Evolutionary conservation across 495 filamentous ascomycete species (phyloP).

Genomic region (Penicillium roqueforti): DNA sequence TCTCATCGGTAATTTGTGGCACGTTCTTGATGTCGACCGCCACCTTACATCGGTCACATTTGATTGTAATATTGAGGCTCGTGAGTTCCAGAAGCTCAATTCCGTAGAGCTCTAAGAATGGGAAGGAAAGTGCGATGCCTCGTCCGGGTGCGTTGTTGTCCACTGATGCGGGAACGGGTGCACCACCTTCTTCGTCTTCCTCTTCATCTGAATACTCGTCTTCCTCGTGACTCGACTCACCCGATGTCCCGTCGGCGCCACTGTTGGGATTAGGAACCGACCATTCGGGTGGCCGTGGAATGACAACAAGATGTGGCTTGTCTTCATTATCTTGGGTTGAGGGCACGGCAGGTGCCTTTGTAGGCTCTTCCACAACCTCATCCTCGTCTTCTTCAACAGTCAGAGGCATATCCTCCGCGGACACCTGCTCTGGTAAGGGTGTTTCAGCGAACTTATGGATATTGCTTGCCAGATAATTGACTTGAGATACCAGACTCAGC

Average conservation of each 20-base stretch:
- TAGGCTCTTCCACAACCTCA: constrained; percentile 4
- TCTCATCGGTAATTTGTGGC: constrained; percentile 42
- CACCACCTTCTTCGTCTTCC: constrained; percentile 46
- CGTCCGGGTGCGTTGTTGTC: constrained; percentile 42
- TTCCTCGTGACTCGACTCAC: constrained; percentile 34
- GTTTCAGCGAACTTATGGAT: constrained; percentile 64
- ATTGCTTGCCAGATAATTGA: constrained; percentile 76
- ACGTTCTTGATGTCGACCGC: constrained; percentile 67
- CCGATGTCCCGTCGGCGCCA: constrained; percentile 30
- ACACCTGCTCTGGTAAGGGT: constrained; percentile 21
- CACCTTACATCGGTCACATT: constrained; percentile 83
- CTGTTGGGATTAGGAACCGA: constrained; percentile 38
- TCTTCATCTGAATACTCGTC: constrained; percentile 37
- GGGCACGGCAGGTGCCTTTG: constrained; percentile 10
- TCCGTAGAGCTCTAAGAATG: constrained; percentile 72
- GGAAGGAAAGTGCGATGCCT: constrained; percentile 79
- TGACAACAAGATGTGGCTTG: constrained; percentile 65
- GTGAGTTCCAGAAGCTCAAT: constrained; percentile 76
- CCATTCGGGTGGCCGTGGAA: constrained; percentile 85
- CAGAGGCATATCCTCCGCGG: neutral
- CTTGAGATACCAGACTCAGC: constrained; percentile 63
- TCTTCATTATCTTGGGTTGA: constrained; percentile 30
- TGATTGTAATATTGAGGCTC: constrained; percentile 65
- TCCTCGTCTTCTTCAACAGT: neutral
- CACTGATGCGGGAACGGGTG: constrained; percentile 31